Percentiles rank a stretch among this genome's conserved stretches.
phyloP scores from a whole-genome alignment of 345 rosid genomes.

The Camelina hispida region DNA sequence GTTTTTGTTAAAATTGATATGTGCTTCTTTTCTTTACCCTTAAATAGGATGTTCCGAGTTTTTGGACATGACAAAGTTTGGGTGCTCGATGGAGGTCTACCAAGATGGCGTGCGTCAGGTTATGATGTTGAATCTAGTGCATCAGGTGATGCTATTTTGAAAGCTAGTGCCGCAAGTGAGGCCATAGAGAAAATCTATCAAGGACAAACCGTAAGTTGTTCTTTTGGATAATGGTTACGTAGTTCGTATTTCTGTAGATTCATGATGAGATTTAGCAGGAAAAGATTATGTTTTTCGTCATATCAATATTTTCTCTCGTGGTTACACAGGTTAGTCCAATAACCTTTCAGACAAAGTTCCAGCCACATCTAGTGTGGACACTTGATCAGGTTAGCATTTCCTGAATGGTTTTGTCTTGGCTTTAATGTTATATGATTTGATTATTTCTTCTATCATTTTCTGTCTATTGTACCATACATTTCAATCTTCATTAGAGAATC shows the following conservation, averaged over 20 bases:
- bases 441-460: neutral
- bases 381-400: conserved; percentile 79
- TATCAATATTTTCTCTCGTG: conserved; percentile 2
- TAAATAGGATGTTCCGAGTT: conserved; percentile 88
- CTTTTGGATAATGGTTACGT: neutral
- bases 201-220: conserved; percentile 72
- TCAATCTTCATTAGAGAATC: neutral
- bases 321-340: conserved; percentile 73
- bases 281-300: neutral
- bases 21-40: conserved; percentile 17
- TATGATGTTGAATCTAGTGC: conserved; percentile 99
- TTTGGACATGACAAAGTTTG: conserved; percentile 92
- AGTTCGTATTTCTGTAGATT: neutral
- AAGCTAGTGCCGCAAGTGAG: conserved; percentile 97
- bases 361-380: conserved; percentile 86
- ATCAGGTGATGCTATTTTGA: conserved; percentile 90
- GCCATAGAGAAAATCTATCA: conserved; percentile 94
- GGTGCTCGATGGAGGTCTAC: conserved; percentile 98
- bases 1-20: conserved; percentile 17
- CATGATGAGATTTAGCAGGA: neutral
- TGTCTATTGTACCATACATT: neutral
- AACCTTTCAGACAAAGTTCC: conserved; percentile 82
- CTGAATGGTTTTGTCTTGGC: conserved; percentile 1
- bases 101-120: conserved; percentile 97
- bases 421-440: conserved; percentile 13